A percentile compares a stretch with the other conserved stretches of the same genome.
phyloP scores from a whole-genome alignment of 257 asterid genomes.

The Coffea canephora region DNA sequence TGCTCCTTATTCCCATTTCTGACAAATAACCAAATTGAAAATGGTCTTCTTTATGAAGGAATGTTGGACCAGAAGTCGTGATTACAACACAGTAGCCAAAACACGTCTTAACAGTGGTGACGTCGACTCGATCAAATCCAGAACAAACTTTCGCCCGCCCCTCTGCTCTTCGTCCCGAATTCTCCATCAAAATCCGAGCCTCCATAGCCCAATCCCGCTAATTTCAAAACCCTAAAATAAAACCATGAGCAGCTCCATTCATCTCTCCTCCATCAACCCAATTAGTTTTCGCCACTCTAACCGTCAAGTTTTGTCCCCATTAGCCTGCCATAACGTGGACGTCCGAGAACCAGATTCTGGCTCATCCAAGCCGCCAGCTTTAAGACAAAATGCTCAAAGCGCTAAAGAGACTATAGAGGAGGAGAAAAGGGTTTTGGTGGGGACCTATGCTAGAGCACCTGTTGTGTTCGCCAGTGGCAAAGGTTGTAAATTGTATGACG shows the following conservation, averaged over 20 bases:
- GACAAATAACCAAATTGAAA: no score
- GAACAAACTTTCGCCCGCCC: no score
- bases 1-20: no score
- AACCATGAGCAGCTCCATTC: conserved; percentile 39
- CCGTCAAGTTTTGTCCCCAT: conserved; percentile 4
- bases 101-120: no score
- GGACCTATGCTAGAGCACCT: conserved; percentile 80
- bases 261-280: conserved; percentile 29
- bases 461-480: conserved; percentile 69
- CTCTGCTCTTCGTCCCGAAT: no score
- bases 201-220: not conserved
- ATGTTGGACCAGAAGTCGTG: no score
- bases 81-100: no score
- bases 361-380: conserved; percentile 11
- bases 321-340: conserved; percentile 52
- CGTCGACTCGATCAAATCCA: no score
- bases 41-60: no score
- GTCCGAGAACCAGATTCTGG: conserved; percentile 34
- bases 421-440: conserved; percentile 65
- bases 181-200: not conserved
- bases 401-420: conserved; percentile 63
- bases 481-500: conserved; percentile 78
- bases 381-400: conserved; percentile 19
- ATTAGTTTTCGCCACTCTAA: conserved; percentile 28
- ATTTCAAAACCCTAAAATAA: not conserved